Evolutionary conservation across 306 rosid genomes (phyloP), one percentile per base, ranked within the genome.

Genomic region (Rosa chinensis): DNA sequence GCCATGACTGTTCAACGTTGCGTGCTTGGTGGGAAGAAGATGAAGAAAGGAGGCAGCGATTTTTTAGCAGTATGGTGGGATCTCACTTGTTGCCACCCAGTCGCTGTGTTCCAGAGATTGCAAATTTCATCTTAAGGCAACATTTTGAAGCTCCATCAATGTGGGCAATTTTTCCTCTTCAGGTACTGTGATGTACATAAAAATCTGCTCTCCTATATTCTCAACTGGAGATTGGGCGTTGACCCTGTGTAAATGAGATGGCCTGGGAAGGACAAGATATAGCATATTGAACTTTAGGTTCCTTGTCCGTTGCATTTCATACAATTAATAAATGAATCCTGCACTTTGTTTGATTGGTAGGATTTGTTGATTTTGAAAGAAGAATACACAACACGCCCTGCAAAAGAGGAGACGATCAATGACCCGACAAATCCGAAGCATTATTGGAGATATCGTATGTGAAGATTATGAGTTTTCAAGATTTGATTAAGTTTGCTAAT

Each of bases 11-110:
- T 83, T 91, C 98, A 67, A 90, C 99, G 72, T 58, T 95, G 87
- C 97, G 99, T 73, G 98, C 98, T 76, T 95, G 99, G 99, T 95
- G 99, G 99, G 99, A 95, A 83, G 98, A 95, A 88, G 97, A 95
- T 47, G 99, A 93, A 68, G 99, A 93, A 35, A 90, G 99, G 87
- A 84, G 99, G 52, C 83, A 39, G 10, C 91, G 93, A 18, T 95
- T 81, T 85, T 90, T 88, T 84, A 89, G 90, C 84, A 83, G 39
- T 61, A 82, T 92, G 68, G 80, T 92, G 73, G 97, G 87, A 42
- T 87, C 97, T 18, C 88, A 95, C 68, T 77, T 25, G 71, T 75
- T 89, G 84, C 94, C 99, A 37, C 96, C 97, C 3, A 85, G 82
- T 72, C 89, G 66, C 63, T 95, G 98, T 73, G 82, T 81, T 84